Percentiles rank a stretch among this genome's conserved stretches.
These are phyloP conservation scores for Teratosphaeria destructans DNA, from an alignment of 2,329 filamentous ascomycete genomes.

Conservation along the genomic window DNA sequence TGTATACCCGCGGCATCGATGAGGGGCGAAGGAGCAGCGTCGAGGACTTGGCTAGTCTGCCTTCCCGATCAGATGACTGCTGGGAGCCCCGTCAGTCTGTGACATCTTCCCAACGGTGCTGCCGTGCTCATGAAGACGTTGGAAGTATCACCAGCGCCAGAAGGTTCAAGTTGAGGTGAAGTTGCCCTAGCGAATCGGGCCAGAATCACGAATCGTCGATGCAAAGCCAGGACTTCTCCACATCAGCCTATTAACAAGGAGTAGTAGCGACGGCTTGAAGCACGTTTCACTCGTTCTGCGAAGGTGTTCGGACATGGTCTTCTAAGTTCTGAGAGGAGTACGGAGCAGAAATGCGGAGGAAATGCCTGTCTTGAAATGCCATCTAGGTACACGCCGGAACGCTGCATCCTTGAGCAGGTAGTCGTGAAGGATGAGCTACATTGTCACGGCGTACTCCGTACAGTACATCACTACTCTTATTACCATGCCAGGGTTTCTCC, in stretches of 20 bases:
- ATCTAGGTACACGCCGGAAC: background rate
- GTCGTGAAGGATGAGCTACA: no score
- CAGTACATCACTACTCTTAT: background rate
- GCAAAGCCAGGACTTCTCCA: background rate
- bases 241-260: background rate
- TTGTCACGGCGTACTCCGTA: background rate
- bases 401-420: no score
- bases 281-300: background rate
- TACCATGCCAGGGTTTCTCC: background rate
- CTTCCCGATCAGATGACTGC: background rate
- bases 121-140: background rate
- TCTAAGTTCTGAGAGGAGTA: background rate
- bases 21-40: background rate
- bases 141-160: background rate
- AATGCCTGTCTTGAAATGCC: background rate
- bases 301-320: background rate
- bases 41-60: background rate
- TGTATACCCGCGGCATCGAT: background rate
- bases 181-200: background rate
- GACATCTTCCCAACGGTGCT: background rate
- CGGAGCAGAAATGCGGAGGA: background rate
- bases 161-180: background rate
- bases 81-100: background rate
- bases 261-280: background rate
- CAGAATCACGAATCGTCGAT: background rate